phyloP scores from a whole-genome alignment of 352 stramenopile species.

The Phytopythium helicoides region DNA sequence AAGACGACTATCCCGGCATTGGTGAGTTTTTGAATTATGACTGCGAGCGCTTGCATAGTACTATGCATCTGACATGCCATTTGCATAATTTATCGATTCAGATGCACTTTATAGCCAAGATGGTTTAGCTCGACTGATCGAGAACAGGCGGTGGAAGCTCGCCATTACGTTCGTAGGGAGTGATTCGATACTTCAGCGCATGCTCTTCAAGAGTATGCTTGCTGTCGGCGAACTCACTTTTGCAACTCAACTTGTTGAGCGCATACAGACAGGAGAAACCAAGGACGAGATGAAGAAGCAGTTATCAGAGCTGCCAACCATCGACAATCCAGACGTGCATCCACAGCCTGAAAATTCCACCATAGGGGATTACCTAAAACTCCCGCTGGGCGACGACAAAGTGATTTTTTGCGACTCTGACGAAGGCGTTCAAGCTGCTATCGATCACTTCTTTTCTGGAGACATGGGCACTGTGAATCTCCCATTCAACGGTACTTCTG shows the following conservation, averaged over 20 bases:
- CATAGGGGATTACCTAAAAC: conserved; percentile 18
- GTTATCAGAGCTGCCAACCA: neutral
- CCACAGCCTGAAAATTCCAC: neutral
- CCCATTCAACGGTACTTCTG: neutral
- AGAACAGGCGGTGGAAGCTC: conserved; percentile 60
- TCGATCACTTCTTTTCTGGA: conserved; percentile 22
- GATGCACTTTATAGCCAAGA: conserved; percentile 66
- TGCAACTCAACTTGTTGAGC: conserved; percentile 28
- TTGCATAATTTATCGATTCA: conserved; percentile 2
- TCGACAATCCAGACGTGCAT: neutral
- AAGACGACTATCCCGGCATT: conserved; percentile 54
- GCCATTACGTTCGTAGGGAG: conserved; percentile 61
- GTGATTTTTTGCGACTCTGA: conserved; percentile 50
- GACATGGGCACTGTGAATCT: neutral
- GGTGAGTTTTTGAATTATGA: conserved; percentile 14
- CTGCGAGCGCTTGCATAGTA: too few species aligned
- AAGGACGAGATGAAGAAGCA: conserved; percentile 12
- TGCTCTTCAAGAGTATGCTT: conserved; percentile 48
- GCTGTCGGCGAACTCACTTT: conserved; percentile 25
- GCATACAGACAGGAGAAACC: conserved; percentile 29
- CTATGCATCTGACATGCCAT: neutral
- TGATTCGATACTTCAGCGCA: conserved; percentile 39
- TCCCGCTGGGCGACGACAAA: conserved; percentile 14
- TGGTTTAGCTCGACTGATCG: conserved; percentile 50
- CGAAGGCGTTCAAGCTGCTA: conserved; percentile 14